Evolutionary conservation across 2,329 filamentous ascomycete species (phyloP).

Genomic region (Dothideomycetes sp.): DNA sequence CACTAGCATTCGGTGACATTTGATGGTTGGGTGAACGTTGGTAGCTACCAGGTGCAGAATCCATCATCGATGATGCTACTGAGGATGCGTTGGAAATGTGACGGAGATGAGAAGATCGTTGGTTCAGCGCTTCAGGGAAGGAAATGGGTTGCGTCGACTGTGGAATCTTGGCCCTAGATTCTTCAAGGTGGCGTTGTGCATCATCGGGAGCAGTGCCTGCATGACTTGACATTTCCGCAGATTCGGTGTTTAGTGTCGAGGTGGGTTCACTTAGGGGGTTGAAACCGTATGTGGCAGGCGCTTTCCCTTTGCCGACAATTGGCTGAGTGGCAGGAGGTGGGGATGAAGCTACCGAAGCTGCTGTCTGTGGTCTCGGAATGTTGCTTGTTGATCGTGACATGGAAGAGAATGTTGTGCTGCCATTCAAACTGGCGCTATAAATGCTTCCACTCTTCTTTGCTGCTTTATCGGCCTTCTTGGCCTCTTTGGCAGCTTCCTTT

Average conservation of each 20-base stretch:
- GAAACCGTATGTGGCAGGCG: constrained; percentile 32
- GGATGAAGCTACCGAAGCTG: constrained; percentile 15
- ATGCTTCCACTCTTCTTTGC: constrained; percentile 58
- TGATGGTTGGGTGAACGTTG: constrained; percentile 4
- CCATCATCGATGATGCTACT: constrained; percentile 64
- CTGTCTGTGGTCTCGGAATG: constrained; percentile 31
- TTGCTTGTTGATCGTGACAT: constrained; percentile 40
- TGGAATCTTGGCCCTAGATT: constrained; percentile 35
- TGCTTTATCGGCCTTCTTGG: constrained; percentile 59
- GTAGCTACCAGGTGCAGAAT: constrained; percentile 49
- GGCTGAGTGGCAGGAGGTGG: constrained; percentile 21
- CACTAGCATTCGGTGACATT: constrained; percentile 5
- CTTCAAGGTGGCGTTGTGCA: constrained; percentile 38
- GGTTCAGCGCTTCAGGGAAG: constrained; percentile 15
- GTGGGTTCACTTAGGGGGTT: constrained; percentile 35
- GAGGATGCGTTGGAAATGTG: constrained; percentile 85
- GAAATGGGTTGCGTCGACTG: constrained; percentile 20
- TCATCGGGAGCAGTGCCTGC: constrained; percentile 27
- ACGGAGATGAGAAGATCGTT: constrained; percentile 38
- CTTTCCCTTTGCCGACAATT: constrained; percentile 36
- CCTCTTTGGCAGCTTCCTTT: constrained; percentile 59
- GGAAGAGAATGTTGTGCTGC: constrained; percentile 26
- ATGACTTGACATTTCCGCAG: constrained; percentile 19
- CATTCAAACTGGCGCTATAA: constrained; percentile 26
- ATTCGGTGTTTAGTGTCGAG: constrained; percentile 31